A percentile compares a stretch with the other conserved stretches of the same genome.
phyloP scores from a whole-genome alignment of 225 moss, liverwort and hornwort genomes.

The Asterella californica region DNA sequence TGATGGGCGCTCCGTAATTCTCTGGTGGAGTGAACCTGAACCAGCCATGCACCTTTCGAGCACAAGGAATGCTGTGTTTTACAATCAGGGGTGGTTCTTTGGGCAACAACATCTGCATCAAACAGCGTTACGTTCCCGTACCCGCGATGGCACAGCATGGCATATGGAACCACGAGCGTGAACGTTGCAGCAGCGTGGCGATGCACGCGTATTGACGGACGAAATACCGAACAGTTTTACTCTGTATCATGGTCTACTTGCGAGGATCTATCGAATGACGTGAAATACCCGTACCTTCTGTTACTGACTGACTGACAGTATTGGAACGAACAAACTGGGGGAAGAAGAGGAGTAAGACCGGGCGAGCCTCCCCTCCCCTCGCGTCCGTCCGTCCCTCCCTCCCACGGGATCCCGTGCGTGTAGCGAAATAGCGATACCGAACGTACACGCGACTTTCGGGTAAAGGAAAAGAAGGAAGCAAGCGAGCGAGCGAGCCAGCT shows the following conservation, averaged over 20 bases:
- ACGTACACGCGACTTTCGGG: not conserved
- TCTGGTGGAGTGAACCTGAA: not conserved
- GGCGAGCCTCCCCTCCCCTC: not conserved
- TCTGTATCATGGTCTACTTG: not conserved
- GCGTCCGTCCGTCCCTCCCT: too few species aligned
- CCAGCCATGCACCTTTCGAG: not conserved
- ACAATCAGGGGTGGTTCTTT: not conserved
- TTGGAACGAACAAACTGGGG: not conserved
- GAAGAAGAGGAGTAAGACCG: not conserved
- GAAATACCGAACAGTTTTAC: constrained; percentile 1
- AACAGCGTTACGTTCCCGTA: constrained; percentile 5
- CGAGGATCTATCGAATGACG: not conserved
- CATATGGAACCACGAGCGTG: not conserved
- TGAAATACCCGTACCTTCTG: constrained; percentile 2
- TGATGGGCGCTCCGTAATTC: not conserved
- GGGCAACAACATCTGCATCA: not conserved
- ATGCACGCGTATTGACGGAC: not conserved
- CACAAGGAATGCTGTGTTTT: not conserved
- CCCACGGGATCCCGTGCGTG: not conserved
- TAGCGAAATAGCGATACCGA: not conserved
- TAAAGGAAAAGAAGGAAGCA: too few species aligned
- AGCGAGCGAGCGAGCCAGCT: not conserved
- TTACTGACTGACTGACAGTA: not conserved
- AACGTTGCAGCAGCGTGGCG: not conserved
- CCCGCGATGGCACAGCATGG: not conserved